Percentiles rank a stretch among this genome's conserved stretches.
Evolutionary conservation across 2,329 filamentous ascomycete species (phyloP).

Genomic region (Colletotrichum agaves): DNA sequence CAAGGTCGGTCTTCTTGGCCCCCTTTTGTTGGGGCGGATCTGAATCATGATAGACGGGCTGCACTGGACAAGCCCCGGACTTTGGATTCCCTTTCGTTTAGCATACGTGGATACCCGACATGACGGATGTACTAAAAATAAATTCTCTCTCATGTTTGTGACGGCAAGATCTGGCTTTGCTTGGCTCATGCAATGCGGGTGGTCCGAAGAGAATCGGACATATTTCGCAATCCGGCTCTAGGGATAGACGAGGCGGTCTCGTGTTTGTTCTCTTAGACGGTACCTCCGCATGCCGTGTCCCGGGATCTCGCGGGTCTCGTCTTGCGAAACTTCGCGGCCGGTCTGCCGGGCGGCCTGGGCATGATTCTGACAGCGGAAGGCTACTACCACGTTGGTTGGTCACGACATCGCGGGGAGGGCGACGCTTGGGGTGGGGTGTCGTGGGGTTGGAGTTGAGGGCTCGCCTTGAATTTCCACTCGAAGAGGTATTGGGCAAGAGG

Average conservation of each 20-base stretch:
- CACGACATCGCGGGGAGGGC: slow-evolving; percentile 6
- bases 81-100: slow-evolving; percentile 30
- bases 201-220: slow-evolving; percentile 22
- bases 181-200: slow-evolving; percentile 9
- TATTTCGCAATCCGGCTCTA: slow-evolving; percentile 25
- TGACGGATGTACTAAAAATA: not conserved
- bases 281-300: slow-evolving; percentile 4
- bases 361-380: slow-evolving; percentile 7
- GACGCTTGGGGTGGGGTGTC: not conserved
- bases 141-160: slow-evolving; percentile 6
- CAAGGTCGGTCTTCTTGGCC: not conserved
- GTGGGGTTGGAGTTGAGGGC: not conserved
- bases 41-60: slow-evolving; percentile 24
- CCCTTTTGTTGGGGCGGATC: slow-evolving; percentile 1
- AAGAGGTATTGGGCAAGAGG: slow-evolving; percentile 3
- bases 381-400: not conserved
- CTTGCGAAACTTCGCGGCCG: not conserved
- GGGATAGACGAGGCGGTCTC: not conserved
- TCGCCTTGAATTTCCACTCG: slow-evolving; percentile 11
- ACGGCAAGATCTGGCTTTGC: not conserved
- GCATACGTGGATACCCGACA: slow-evolving; percentile 32
- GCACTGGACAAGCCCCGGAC: slow-evolving; percentile 1
- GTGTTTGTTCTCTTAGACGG: too few species aligned
- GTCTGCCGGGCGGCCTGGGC: slow-evolving; percentile 9
- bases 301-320: not conserved